These are phyloP conservation scores for Lasiodiplodia citricola DNA, from an alignment of 2,329 filamentous ascomycete genomes.

Conservation along the genomic window DNA sequence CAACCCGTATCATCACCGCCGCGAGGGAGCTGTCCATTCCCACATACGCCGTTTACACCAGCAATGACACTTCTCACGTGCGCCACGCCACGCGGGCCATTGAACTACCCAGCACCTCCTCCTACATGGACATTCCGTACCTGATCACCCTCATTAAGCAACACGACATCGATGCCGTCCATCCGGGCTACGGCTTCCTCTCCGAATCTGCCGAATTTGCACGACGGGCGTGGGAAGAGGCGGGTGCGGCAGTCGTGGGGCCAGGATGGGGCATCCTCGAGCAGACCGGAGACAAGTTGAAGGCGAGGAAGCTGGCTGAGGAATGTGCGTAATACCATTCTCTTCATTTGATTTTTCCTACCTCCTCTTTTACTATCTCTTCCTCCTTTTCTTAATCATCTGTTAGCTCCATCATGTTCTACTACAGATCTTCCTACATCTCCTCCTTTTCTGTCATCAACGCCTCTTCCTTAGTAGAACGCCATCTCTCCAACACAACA, in stretches of 20 bases:
- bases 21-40: conserved; percentile 64
- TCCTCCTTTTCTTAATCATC: background rate
- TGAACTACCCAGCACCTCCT: conserved; percentile 55
- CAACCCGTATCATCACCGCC: conserved; percentile 63
- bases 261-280: conserved; percentile 63
- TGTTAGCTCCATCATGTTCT: too few species aligned
- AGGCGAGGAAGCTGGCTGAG: conserved; percentile 57
- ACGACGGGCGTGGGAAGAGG: conserved; percentile 55
- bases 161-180: conserved; percentile 60
- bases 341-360: background rate
- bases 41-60: conserved; percentile 62
- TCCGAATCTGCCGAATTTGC: conserved; percentile 61
- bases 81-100: conserved; percentile 58
- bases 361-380: background rate
- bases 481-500: background rate
- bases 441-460: too few species aligned
- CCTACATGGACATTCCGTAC: conserved; percentile 59
- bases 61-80: conserved; percentile 61
- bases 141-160: conserved; percentile 56
- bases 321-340: conserved; percentile 43
- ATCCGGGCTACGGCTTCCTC: conserved; percentile 68
- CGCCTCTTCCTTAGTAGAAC: too few species aligned
- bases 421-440: too few species aligned
- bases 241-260: conserved; percentile 56
- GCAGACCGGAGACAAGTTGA: conserved; percentile 62